Conservation (phyloP, 345 rosid genomes). For the Eucalyptus curtisii region DNA sequence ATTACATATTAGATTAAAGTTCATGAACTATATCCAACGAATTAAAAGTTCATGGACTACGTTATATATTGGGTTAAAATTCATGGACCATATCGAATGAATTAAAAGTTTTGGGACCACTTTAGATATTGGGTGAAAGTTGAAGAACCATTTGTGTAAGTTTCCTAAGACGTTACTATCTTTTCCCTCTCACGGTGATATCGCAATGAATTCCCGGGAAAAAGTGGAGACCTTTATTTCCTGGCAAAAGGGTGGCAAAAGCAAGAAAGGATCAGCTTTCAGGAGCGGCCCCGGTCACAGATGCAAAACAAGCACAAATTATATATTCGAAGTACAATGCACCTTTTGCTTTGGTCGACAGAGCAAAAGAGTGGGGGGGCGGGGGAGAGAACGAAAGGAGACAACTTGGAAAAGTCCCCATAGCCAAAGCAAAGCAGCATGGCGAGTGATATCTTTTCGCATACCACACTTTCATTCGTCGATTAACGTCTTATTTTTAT, state of each 20-base stretch:
- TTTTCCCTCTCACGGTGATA: background rate
- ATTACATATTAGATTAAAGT: no score
- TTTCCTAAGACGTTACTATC: background rate
- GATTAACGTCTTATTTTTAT: background rate
- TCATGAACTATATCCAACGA: accelerated
- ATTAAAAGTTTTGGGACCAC: no score
- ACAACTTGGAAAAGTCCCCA: background rate
- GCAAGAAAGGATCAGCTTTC: background rate
- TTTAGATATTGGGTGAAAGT: no score
- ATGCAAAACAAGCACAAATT: background rate
- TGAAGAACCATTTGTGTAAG: no score
- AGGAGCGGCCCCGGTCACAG: background rate
- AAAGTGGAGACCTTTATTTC: background rate
- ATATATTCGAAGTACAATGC: background rate
- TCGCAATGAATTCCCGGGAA: background rate
- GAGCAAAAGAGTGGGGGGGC: background rate
- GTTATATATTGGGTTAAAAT: no score
- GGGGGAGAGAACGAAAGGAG: background rate
- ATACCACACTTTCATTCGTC: background rate
- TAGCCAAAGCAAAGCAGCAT: background rate
- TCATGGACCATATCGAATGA: accelerated
- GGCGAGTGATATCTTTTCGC: background rate
- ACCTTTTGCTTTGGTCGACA: background rate
- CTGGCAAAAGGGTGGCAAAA: background rate
- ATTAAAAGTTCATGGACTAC: accelerated